Evolutionary conservation across 768 basidiomycete genomes (phyloP), one percentile per base, ranked within the genome.

Genomic region (Hydnomerulius pinastri): DNA sequence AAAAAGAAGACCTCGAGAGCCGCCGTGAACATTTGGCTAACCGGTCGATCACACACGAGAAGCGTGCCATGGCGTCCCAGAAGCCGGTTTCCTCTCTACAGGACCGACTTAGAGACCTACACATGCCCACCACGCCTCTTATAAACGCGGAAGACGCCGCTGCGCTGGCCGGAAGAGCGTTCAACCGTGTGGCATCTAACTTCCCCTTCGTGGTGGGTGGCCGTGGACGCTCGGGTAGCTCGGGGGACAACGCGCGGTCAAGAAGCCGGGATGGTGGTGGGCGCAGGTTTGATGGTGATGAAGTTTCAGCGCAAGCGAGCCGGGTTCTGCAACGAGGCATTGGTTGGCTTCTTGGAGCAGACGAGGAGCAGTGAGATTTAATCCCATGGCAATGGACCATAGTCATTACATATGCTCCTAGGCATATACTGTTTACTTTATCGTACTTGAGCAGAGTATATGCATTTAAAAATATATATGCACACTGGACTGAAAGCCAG

Each of bases 281-380:
- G 40, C 66, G 74, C 41, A 69, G 72, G 51, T 70, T 69, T 52
- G 79, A 79, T 44, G 73, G 73, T 32, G 82, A 79, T 15, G 87
- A 87, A 46, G 83, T 89, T 35, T 82, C 85, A 17, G 67, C 79
- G n/a, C 85, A 87, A 59, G 92, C 92, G 2, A 82, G 83, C 42
- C 78, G 86, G 27, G 91, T 84, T 4, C 68, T 98, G 35, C 89
- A 91, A 30, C 87, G 87, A 61, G 96, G 96, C 7, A 91, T 98
- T 45, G 95, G 95, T 24, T 98, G 96, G 96, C 75, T 98, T 24
- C 85, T 98, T 50, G 96, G 96, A 35, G 89, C 85, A 11, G 93
- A 94, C 53, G 86, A 84, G 18, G 65, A 65, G 45, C 29, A 48
- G 20, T 24, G 55, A 55, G 35, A 44, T 30, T 33, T 57, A 27